Base-by-base conservation (phyloP, 441 rosid species). In the Melastoma candidum region DNA sequence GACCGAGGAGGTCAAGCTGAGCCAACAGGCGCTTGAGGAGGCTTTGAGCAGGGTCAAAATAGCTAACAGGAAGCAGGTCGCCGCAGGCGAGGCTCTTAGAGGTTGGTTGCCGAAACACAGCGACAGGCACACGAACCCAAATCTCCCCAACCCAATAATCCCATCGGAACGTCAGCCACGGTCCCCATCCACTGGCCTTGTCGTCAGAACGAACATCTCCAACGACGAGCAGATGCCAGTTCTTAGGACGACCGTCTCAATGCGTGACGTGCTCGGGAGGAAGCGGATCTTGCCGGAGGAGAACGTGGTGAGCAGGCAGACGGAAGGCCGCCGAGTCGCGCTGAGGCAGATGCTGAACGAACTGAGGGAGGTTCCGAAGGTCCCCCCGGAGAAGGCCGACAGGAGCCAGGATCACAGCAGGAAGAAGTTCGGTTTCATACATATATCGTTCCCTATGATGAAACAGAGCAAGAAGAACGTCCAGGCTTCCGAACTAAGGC, bases 361-460 rank as follows among this genome's bases (percentile, higher is more conserved):
- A 52, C 49, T 87, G 27, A 82, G 85, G 63, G 87, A 80, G 12
- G 96, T 80, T 63, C 54, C 82, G 1, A 64, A 74, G 29, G 75
- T 73, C 59, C 74, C 80, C 3, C 43, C 78, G 8, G 73, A 74
- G 65, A 49, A 56, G 1, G 63, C 66, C 4, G 74, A 59, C 51
- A 61, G 7, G 41, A 32, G 41, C 41, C 41, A 3, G 41, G 41
- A 32, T 32, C 41, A 56, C 12, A 76, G 68, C 12, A 81, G 68
- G 62, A 87, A 95, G 69, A 90, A 85, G 78, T 90, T 85, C 10
- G 93, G 98, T 11, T 87, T 90, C 68, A 90, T 90, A 59, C 98
- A 83, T 51, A 87, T 87, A 17, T 80, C 96, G 2, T 74, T 90
- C 66, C 95, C 98, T 14, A 56, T 81, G 81, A 58, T 78, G 44